These are phyloP conservation scores for Heliamphora pulchella DNA, from an alignment of 179 eudicot species.

Conservation along the genomic window DNA sequence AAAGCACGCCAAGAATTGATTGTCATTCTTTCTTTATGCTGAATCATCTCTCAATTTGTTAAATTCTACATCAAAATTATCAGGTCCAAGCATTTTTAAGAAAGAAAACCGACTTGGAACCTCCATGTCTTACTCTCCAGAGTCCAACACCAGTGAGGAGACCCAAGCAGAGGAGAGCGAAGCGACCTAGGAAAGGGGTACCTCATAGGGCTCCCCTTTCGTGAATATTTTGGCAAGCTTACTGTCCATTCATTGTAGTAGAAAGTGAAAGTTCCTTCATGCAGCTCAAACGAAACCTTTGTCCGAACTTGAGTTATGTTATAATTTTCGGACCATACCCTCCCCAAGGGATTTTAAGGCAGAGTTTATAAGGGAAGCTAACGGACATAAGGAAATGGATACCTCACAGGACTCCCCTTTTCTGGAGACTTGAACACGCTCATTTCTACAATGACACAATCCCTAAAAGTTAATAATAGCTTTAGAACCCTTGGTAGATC, in stretches of 20 bases:
- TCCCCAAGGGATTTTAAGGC: too few species aligned
- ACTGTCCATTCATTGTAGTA: conserved; percentile 6
- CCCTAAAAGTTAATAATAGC: too few species aligned
- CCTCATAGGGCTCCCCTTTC: conserved; percentile 42
- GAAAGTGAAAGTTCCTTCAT: background rate
- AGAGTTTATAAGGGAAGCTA: too few species aligned
- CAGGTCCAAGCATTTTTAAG: conserved; percentile 33
- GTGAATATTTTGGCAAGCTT: conserved; percentile 14
- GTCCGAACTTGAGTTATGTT: background rate
- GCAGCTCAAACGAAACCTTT: background rate
- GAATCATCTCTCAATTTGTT: conserved; percentile 4
- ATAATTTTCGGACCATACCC: too few species aligned
- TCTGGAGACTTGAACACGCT: too few species aligned
- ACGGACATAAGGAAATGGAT: too few species aligned
- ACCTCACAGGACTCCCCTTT: too few species aligned
- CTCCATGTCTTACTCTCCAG: conserved; percentile 30
- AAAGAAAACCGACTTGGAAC: conserved; percentile 19
- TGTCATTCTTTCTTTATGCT: background rate
- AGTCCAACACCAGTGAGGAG: conserved; percentile 4
- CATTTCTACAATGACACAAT: too few species aligned
- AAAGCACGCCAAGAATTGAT: background rate
- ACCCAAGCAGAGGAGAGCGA: background rate
- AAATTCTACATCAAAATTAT: conserved; percentile 6
- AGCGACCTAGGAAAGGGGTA: conserved; percentile 42
- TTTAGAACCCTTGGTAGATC: too few species aligned